Evolutionary conservation across 345 rosid species (phyloP), one percentile per base, ranked within the genome.

Genomic region (Adansonia digitata): DNA sequence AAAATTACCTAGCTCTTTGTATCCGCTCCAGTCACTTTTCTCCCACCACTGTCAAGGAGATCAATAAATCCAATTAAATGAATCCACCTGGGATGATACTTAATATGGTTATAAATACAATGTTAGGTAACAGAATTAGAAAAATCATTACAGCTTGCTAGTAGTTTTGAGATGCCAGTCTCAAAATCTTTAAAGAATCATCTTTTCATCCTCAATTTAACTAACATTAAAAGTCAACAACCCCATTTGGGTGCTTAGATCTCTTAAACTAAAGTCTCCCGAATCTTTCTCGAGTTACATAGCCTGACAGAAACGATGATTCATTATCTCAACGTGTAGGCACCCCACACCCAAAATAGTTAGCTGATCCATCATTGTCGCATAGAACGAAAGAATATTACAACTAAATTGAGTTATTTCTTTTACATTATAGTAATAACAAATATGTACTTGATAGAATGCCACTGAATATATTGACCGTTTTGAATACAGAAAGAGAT

Each of bases 11-110:
- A 95, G 89, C 83, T 95, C 99, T 88, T 93, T 95, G 94, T 92
- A 89, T 78, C 99, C 98, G 20, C 89, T 92, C 99, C 99, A 95
- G 83, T 92, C 88, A 87, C 99, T 93, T 85, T 95, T 95, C 94
- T 95, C 99, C 99, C 99, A 95, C 99, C 99, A 95, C 99, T 95
- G 99, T 84, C 93, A 95, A 90, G 80, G 82, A 90, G 84, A 89
- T 84, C 85, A 92, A 92, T 71, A 89, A 91, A 91, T 85, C 88
- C 83, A 81, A 89, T 90, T 94, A 90, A 88, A 88, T 55, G 87
- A 88, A 82, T 83, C 86, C 85, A 87, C 91, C 89, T 82, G 87
- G 91, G 90, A 82, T 82, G 81, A 84, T 89, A 81, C 86, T 84
- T 68, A 52, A 81, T 69, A 59, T 46, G 69, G 88, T 84, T 80